Conservation (phyloP, 768 basidiomycete species). For the Hygrocybe punicea region DNA sequence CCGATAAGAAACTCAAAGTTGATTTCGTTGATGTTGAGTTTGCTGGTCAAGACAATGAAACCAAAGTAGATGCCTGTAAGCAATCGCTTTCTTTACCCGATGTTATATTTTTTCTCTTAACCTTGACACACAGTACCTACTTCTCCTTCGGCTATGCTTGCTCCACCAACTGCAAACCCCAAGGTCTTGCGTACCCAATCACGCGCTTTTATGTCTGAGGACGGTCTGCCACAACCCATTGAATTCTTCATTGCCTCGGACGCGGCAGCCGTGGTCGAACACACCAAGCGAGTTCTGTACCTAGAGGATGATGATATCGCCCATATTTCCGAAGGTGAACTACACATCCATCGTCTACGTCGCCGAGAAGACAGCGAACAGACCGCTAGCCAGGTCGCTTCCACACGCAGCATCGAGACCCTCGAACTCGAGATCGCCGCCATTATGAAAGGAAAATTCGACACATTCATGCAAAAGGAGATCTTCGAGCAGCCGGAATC, state of each 20-base stretch:
- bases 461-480: conserved; percentile 99
- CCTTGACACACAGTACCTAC: conserved; percentile 37
- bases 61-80: conserved; percentile 41
- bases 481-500: conserved; percentile 99
- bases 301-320: conserved; percentile 99
- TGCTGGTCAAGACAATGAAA: conserved; percentile 61
- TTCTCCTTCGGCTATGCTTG: conserved; percentile 59
- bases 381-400: conserved; percentile 55
- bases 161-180: conserved; percentile 58
- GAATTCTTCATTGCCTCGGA: conserved; percentile 99
- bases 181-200: conserved; percentile 93
- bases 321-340: conserved; percentile 93
- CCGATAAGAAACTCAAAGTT: conserved; percentile 99
- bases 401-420: conserved; percentile 94
- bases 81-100: conserved; percentile 8
- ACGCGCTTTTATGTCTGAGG: conserved; percentile 96
- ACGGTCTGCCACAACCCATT: conserved; percentile 97
- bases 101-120: not conserved
- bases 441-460: conserved; percentile 99
- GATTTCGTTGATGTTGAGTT: conserved; percentile 99
- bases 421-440: conserved; percentile 99
- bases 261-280: conserved; percentile 93
- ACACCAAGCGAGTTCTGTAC: conserved; percentile 98
- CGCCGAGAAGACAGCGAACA: conserved; percentile 72
- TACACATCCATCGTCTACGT: conserved; percentile 97